phyloP scores from a whole-genome alignment of 192 early-diverging fungal species.

The Linnemannia hyalina region DNA sequence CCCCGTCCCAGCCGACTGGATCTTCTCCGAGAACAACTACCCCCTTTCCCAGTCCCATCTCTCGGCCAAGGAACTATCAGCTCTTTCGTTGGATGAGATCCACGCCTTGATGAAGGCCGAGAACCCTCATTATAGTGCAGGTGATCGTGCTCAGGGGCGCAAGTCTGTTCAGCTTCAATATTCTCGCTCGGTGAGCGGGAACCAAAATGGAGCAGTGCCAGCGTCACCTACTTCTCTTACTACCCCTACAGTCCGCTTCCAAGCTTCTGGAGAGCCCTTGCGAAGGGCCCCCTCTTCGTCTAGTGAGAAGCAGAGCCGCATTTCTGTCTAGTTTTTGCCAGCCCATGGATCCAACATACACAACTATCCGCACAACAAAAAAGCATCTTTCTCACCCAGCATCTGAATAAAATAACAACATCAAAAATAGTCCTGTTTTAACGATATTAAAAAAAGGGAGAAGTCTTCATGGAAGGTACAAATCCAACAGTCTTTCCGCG shows the following conservation, averaged over 20 bases:
- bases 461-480: too few relatives aligned
- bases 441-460: too few relatives aligned
- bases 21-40: constrained; percentile 28
- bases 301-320: neutral
- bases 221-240: neutral
- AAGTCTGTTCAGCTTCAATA: neutral
- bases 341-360: too few relatives aligned
- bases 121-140: neutral
- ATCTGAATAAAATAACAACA: too few relatives aligned
- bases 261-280: neutral
- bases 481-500: too few relatives aligned
- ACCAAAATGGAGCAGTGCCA: neutral
- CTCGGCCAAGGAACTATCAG: constrained; percentile 21
- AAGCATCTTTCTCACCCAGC: too few relatives aligned
- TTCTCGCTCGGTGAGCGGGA: neutral
- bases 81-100: constrained; percentile 9
- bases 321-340: neutral
- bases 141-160: neutral
- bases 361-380: too few relatives aligned
- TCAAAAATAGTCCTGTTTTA: too few relatives aligned
- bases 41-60: constrained; percentile 9
- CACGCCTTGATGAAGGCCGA: constrained; percentile 16
- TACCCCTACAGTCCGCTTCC: neutral
- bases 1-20: constrained; percentile 19
- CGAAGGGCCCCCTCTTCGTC: neutral